Evolutionary conservation across 2,329 filamentous ascomycete genomes (phyloP).

Genomic region (Ophiostoma sp.): DNA sequence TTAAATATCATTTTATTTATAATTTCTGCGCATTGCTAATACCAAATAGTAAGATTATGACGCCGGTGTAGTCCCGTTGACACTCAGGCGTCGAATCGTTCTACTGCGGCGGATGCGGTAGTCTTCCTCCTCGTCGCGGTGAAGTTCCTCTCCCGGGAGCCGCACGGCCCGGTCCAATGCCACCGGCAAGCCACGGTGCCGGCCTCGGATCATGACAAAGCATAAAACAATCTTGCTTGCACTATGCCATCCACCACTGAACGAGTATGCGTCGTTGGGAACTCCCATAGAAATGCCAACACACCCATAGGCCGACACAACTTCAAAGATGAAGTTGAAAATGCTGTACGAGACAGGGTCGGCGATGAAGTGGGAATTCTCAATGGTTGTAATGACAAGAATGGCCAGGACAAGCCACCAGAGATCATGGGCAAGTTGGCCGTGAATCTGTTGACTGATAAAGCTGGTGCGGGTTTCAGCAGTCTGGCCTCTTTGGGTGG

Average conservation of each 20-base stretch:
- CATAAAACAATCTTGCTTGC: slow-evolving; percentile 52
- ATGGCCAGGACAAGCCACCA: slow-evolving; percentile 60
- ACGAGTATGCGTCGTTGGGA: slow-evolving; percentile 48
- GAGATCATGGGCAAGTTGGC: slow-evolving; percentile 59
- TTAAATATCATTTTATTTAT: background rate
- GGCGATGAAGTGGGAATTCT: slow-evolving; percentile 48
- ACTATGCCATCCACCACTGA: slow-evolving; percentile 49
- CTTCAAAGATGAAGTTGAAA: slow-evolving; percentile 55
- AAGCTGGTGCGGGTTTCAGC: slow-evolving; percentile 44
- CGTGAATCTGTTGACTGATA: slow-evolving; percentile 51
- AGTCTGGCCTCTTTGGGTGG: slow-evolving; percentile 25
- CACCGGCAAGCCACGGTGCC: slow-evolving; percentile 52
- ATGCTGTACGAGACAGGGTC: slow-evolving; percentile 52
- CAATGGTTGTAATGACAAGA: slow-evolving; percentile 55
- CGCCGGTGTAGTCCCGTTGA: background rate
- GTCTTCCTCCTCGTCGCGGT: slow-evolving; percentile 41
- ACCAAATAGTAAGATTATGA: background rate
- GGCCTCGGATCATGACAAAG: slow-evolving; percentile 51
- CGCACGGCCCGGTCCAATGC: slow-evolving; percentile 50
- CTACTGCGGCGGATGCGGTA: slow-evolving; percentile 38
- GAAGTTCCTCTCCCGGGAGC: slow-evolving; percentile 37
- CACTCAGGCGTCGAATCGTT: slow-evolving; percentile 33
- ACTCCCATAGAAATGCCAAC: slow-evolving; percentile 55
- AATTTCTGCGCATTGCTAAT: background rate
- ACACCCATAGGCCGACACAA: slow-evolving; percentile 54